Conservation (phyloP, 148 eudicot genomes). For the Oxyria digyna region DNA sequence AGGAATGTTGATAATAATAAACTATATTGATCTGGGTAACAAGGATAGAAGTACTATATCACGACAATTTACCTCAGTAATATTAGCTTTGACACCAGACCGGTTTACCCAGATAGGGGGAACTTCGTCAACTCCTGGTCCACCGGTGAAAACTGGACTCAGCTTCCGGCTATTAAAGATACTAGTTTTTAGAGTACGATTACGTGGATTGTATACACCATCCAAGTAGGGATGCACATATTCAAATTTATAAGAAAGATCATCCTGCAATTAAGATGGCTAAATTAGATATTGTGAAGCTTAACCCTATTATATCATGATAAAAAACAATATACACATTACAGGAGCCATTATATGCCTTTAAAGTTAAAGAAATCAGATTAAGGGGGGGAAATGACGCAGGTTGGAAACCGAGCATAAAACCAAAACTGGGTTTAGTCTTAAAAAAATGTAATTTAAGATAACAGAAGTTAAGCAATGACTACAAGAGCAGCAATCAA, state of each 20-base stretch:
- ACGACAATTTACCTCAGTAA: constrained; percentile 59
- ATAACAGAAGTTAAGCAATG: too few species aligned
- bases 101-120: constrained; percentile 98
- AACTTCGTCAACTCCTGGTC: constrained; percentile 92
- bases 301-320: not conserved
- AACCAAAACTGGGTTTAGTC: not conserved
- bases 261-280: constrained; percentile 46
- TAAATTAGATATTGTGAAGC: not conserved
- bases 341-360: not conserved
- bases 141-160: constrained; percentile 95
- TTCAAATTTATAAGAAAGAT: constrained; percentile 84
- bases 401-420: not conserved
- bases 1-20: not conserved
- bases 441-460: not conserved
- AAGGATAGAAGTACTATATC: not conserved
- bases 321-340: not conserved
- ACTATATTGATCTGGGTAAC: not conserved
- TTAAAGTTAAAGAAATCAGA: not conserved
- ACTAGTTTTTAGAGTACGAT: constrained; percentile 65
- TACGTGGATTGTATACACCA: constrained; percentile 65
- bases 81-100: constrained; percentile 70
- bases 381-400: not conserved
- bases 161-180: constrained; percentile 90
- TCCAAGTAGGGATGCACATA: constrained; percentile 92
- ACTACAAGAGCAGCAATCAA: not conserved